Evolutionary conservation across 257 asterid species (phyloP).

Genomic region (Solanum rostratum): DNA sequence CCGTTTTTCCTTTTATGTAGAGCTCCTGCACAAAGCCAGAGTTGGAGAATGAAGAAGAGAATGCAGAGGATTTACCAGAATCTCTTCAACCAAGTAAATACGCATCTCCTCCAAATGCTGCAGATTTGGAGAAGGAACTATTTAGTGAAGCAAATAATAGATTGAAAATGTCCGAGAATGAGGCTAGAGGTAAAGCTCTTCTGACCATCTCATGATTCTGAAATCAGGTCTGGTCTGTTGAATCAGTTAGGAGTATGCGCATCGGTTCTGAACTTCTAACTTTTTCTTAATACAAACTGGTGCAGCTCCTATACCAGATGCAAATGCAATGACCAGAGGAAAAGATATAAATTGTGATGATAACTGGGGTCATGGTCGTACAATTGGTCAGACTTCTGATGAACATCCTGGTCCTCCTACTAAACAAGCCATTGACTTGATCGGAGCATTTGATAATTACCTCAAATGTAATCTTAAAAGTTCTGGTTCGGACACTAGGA

Average conservation of each 20-base stretch:
- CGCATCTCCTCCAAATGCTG: slow-evolving; percentile 14
- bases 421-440: slow-evolving; percentile 70
- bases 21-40: slow-evolving; percentile 87
- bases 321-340: slow-evolving; percentile 10
- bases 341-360: slow-evolving; percentile 18
- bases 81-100: slow-evolving; percentile 19
- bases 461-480: slow-evolving; percentile 20
- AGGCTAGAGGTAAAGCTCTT: slow-evolving; percentile 23
- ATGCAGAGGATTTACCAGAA: slow-evolving; percentile 14
- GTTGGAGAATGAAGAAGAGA: slow-evolving; percentile 36
- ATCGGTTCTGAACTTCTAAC: not conserved
- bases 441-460: slow-evolving; percentile 67
- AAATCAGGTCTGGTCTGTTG: not conserved
- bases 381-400: slow-evolving; percentile 14
- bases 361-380: slow-evolving; percentile 10
- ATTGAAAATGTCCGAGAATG: slow-evolving; percentile 14
- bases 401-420: slow-evolving; percentile 16
- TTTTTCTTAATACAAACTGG: not conserved
- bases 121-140: slow-evolving; percentile 21
- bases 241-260: not conserved
- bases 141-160: slow-evolving; percentile 5
- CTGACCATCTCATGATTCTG: not conserved
- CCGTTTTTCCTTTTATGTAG: slow-evolving; percentile 18
- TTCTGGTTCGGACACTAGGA: slow-evolving; percentile 18
- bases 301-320: slow-evolving; percentile 6